Conservation (phyloP, 176 grass and related monocot genomes). For the barley (Hordeum vulgare) region MorexV3_pseudomolecules_assembly NC_058524.1:128730808-128731307, state of each 20-base stretch:
- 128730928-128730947: background rate
- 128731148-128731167: background rate
- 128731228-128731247: slow-evolving; percentile 44
- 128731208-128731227: slow-evolving; percentile 58
- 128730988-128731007: background rate
- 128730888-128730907: background rate
- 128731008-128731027: background rate
- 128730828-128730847: too few species aligned
- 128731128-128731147: background rate
- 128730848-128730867: too few species aligned
- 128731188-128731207: slow-evolving; percentile 81
- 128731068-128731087: background rate
- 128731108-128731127: background rate
- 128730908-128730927: background rate
- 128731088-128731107: background rate
- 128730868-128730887: too few species aligned
- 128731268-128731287: slow-evolving; percentile 42
- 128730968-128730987: background rate
- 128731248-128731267: slow-evolving; percentile 27
- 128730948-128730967: background rate
- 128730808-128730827: too few species aligned
- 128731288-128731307: slow-evolving; percentile 54
- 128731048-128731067: background rate
- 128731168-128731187: slow-evolving; percentile 45
- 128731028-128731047: background rate